Evolutionary conservation across 768 basidiomycete genomes (phyloP).

Genomic region (Stropharia rugosoannulata): DNA sequence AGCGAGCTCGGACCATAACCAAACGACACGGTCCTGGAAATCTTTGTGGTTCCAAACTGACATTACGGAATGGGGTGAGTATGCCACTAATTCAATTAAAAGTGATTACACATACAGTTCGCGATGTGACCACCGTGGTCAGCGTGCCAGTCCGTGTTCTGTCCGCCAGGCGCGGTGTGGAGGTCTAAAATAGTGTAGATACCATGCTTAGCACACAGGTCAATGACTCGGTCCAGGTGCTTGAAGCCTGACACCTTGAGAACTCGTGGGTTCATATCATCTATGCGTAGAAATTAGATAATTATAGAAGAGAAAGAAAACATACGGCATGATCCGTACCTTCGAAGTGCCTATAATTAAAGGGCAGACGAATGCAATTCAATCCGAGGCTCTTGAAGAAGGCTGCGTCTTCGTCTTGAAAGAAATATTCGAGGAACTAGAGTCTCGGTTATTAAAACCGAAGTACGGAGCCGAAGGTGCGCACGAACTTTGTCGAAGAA

Average conservation of each 20-base stretch:
- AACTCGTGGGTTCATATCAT: constrained; percentile 79
- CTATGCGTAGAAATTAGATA: constrained; percentile 18
- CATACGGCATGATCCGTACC: constrained; percentile 24
- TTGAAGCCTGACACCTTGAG: constrained; percentile 75
- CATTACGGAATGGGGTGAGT: background rate
- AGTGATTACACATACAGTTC: constrained; percentile 38
- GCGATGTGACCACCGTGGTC: constrained; percentile 71
- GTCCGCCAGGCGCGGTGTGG: constrained; percentile 74
- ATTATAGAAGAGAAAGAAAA: background rate
- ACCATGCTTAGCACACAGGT: constrained; percentile 69
- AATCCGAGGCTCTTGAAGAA: constrained; percentile 80
- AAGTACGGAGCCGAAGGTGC: background rate
- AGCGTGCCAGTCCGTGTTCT: constrained; percentile 80
- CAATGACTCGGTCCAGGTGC: constrained; percentile 79
- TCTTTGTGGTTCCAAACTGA: constrained; percentile 82
- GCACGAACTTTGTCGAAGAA: constrained; percentile 78
- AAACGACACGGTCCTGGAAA: constrained; percentile 76
- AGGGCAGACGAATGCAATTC: constrained; percentile 75
- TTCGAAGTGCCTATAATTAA: constrained; percentile 78
- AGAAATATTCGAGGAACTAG: constrained; percentile 84
- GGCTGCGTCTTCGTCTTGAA: constrained; percentile 68
- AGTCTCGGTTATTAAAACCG: background rate
- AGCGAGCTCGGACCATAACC: constrained; percentile 79
- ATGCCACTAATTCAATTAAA: background rate
- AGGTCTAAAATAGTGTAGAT: constrained; percentile 84